Evolutionary conservation across 495 filamentous ascomycete genomes (phyloP), one percentile per base, ranked within the genome.

Genomic region (Oleoguttula mirabilis): DNA sequence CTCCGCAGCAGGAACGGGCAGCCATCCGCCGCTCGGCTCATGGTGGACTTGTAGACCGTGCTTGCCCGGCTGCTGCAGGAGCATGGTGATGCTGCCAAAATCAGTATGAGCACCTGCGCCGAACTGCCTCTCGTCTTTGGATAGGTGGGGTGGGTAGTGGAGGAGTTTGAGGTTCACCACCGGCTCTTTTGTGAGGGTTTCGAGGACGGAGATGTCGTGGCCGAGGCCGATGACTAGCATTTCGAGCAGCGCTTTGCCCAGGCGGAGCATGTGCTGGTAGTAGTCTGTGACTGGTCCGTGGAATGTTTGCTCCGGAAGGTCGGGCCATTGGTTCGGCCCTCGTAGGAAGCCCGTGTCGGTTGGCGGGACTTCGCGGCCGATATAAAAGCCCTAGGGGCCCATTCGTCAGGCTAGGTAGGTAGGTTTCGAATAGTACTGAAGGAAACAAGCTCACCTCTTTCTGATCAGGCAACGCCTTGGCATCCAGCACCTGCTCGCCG

Each of bases 311-410:
- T 63, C 55, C 6, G 64, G 50, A 5, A 75, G 56, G 8, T 59
- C 47, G 0, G 69, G 69, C 67, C 68, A 73, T 43, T 70, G 58
- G 44, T 71, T 72, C 4, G 70, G 69, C 1, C 66, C 43, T 10
- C 65, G 48, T 34, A 53, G 43, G 55, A 56, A 37, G 45, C 52
- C 3, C 42, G 39, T 15, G 10, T 47, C 39, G 3, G 42, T 21
- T 16, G 24, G 28, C 3, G 58, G 39, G 21, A 58, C 51, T 12
- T 66, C 62, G 5, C 41, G 45, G 31, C 60, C 62, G 23, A 66
- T 52, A 42, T 52, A 61, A 52, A 57, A 64, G 23, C 43, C 46
- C 58, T 61, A 24, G 6, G 27, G 6, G 32, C 11, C 4, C 10
- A 3, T 14, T 28, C 36, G 16, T 45, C 20, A 42, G 21, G 35